phyloP scores from a whole-genome alignment of 2,329 filamentous ascomycete genomes.

The Diplodia seriata region DNA sequence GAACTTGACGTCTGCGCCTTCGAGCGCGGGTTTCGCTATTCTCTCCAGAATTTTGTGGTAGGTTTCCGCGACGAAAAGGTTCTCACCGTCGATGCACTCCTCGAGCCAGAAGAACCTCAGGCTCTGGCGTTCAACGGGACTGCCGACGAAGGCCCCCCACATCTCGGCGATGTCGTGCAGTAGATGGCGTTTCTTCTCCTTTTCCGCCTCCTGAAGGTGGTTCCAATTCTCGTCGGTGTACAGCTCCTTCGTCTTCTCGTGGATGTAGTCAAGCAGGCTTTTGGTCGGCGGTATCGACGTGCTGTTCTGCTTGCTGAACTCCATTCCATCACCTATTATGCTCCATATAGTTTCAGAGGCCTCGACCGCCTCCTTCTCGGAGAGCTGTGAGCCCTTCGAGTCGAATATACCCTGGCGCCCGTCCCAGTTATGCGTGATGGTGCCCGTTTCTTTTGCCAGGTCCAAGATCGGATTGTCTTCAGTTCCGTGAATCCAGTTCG shows the following conservation, averaged over 20 bases:
- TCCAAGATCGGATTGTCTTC: slow-evolving; percentile 73
- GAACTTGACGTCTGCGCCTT: slow-evolving; percentile 63
- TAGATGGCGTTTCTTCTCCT: slow-evolving; percentile 55
- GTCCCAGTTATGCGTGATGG: slow-evolving; percentile 60
- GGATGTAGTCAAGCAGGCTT: slow-evolving; percentile 66
- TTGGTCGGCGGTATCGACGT: slow-evolving; percentile 58
- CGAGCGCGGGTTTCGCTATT: slow-evolving; percentile 64
- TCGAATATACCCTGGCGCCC: slow-evolving; percentile 63
- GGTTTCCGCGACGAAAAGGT: slow-evolving; percentile 67
- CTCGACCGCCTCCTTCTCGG: slow-evolving; percentile 46
- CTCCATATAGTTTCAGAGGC: slow-evolving; percentile 67
- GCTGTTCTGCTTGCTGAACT: slow-evolving; percentile 66
- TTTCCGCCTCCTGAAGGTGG: slow-evolving; percentile 46
- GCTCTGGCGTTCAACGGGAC: slow-evolving; percentile 68
- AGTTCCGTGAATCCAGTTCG: slow-evolving; percentile 84
- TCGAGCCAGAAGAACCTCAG: slow-evolving; percentile 80
- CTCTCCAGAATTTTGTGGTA: slow-evolving; percentile 66
- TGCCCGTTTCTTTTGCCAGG: slow-evolving; percentile 68
- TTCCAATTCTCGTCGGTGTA: slow-evolving; percentile 42
- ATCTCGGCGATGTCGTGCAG: slow-evolving; percentile 64
- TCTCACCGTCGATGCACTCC: slow-evolving; percentile 76
- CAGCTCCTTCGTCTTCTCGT: slow-evolving; percentile 55
- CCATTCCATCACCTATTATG: slow-evolving; percentile 72
- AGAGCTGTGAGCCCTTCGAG: slow-evolving; percentile 62
- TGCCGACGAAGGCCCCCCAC: slow-evolving; percentile 76